A percentile compares a stretch with the other conserved stretches of the same genome.
These are phyloP conservation scores for Exsudoporus floridanus DNA, from an alignment of 1,284 basidiomycete genomes.

Conservation along the genomic window DNA sequence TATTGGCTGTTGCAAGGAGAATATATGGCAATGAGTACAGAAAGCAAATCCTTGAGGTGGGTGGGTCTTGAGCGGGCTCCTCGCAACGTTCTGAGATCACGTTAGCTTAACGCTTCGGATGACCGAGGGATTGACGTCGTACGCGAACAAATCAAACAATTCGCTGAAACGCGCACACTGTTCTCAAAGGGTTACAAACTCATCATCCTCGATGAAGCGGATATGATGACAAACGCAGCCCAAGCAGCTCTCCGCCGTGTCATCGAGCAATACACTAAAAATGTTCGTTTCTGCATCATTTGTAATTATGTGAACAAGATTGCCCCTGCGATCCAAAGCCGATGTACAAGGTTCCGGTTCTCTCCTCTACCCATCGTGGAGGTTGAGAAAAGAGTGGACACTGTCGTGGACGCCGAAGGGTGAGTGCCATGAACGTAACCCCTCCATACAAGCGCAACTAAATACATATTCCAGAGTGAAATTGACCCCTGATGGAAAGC, in stretches of 20 bases:
- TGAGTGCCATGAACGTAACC: conserved; percentile 40
- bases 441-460: conserved; percentile 1
- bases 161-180: conserved; percentile 93
- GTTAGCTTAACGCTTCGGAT: conserved; percentile 92
- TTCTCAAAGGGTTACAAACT: conserved; percentile 94
- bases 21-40: conserved; percentile 84
- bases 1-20: conserved; percentile 92
- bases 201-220: conserved; percentile 97
- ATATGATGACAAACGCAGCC: conserved; percentile 99
- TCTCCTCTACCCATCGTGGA: conserved; percentile 89
- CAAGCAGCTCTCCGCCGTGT: conserved; percentile 95
- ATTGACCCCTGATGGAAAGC: conserved; percentile 82
- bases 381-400: conserved; percentile 79
- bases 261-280: conserved; percentile 98
- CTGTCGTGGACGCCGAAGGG: conserved; percentile 86
- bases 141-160: conserved; percentile 97
- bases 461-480: conserved; percentile 62
- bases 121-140: conserved; percentile 99
- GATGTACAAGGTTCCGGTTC: conserved; percentile 97
- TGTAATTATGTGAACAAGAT: conserved; percentile 99
- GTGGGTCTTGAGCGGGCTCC: conserved; percentile 14
- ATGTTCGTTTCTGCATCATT: conserved; percentile 99
- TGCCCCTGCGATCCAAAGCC: conserved; percentile 96
- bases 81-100: conserved; percentile 1
- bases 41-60: conserved; percentile 94